These are phyloP conservation scores for Pyrenochaeta sp. DNA, from an alignment of 2,329 filamentous ascomycete genomes.

Conservation along the genomic window DNA sequence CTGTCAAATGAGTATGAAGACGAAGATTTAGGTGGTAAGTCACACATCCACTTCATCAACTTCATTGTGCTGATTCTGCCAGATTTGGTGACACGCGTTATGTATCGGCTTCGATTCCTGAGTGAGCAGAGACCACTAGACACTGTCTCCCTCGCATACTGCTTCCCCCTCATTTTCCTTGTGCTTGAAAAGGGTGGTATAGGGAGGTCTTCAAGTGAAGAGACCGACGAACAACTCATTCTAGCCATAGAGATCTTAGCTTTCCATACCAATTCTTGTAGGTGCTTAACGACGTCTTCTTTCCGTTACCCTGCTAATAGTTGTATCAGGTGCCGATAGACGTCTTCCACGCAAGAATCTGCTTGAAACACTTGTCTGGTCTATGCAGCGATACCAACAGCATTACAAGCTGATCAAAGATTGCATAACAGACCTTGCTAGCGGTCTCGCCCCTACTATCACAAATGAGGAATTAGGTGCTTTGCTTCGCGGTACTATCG, in stretches of 20 bases:
- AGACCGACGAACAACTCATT: conserved; percentile 87
- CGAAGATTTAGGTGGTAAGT: conserved; percentile 75
- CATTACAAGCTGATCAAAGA: conserved; percentile 97
- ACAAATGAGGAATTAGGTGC: conserved; percentile 74
- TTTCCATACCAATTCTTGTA: conserved; percentile 84
- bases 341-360: conserved; percentile 80
- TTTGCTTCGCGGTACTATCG: conserved; percentile 80
- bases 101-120: conserved; percentile 89
- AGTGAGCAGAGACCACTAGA: conserved; percentile 96
- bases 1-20: conserved; percentile 76
- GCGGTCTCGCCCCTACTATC: conserved; percentile 85
- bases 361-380: conserved; percentile 73
- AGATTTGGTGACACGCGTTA: conserved; percentile 80
- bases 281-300: conserved; percentile 22
- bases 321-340: conserved; percentile 67
- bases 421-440: conserved; percentile 84
- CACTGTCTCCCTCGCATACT: conserved; percentile 84
- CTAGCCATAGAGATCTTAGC: conserved; percentile 87
- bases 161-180: conserved; percentile 81
- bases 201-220: conserved; percentile 71
- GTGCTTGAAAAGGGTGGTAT: conserved; percentile 83
- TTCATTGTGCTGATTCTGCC: conserved; percentile 31
- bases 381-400: conserved; percentile 89
- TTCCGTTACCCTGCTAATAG: conserved; percentile 19
- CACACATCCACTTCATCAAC: not conserved